Percentiles rank a stretch among this genome's conserved stretches.
These are phyloP conservation scores for Rhipidocladum racemiflorum DNA, from an alignment of 176 grass and related monocot species.

Conservation along the genomic window DNA sequence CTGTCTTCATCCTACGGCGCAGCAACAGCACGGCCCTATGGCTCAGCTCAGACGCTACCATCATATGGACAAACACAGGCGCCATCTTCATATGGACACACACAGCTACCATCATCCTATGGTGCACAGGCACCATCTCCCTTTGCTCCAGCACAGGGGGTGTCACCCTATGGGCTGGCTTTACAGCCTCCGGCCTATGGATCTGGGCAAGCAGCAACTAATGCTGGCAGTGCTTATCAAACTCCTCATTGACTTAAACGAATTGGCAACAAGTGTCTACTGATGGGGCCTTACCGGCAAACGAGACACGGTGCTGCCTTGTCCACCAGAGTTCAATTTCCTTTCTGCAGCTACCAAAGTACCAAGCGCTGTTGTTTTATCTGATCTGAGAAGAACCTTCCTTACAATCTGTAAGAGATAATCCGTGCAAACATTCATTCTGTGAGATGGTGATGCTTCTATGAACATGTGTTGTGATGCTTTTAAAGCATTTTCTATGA, in stretches of 20 bases:
- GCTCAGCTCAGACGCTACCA: conserved; percentile 44
- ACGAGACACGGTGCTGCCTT: conserved; percentile 17
- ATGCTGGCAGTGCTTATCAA: conserved; percentile 49
- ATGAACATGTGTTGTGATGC: background rate
- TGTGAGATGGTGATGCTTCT: conserved; percentile 13
- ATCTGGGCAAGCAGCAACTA: conserved; percentile 44
- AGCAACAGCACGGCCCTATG: conserved; percentile 33
- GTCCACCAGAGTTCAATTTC: background rate
- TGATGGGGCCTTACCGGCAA: background rate
- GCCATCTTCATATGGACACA: conserved; percentile 42
- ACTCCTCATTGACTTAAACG: conserved; percentile 38
- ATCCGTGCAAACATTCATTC: background rate
- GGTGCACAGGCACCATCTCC: conserved; percentile 43
- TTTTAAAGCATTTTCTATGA: background rate
- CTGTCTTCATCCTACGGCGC: conserved; percentile 23
- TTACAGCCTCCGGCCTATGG: conserved; percentile 47
- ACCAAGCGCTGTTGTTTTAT: background rate
- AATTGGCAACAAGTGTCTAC: background rate
- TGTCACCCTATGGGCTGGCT: conserved; percentile 49
- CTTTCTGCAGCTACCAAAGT: background rate
- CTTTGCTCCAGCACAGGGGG: conserved; percentile 39
- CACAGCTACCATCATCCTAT: conserved; percentile 54
- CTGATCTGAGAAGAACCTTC: conserved; percentile 9
- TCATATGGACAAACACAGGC: conserved; percentile 61
- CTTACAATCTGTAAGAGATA: conserved; percentile 24